Conservation (phyloP, 2,329 filamentous ascomycete genomes). For the Monilinia fructigena region DNA sequence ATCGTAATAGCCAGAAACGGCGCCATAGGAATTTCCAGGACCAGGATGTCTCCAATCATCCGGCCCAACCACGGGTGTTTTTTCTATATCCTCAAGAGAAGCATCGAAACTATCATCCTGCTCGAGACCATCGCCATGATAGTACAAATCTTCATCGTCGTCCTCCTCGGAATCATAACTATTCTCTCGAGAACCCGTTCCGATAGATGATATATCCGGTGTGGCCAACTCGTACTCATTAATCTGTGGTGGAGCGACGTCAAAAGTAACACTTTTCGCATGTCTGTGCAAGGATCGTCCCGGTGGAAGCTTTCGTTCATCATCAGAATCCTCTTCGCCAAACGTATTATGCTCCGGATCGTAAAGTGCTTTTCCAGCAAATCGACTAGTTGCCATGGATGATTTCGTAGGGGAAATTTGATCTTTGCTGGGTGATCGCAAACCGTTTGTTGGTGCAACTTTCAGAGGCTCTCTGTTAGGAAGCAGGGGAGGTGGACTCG, state of each 20-base stretch:
- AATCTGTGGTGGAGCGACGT: conserved; percentile 86
- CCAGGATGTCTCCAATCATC: conserved; percentile 88
- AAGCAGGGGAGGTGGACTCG: conserved; percentile 46
- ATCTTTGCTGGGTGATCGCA: conserved; percentile 61
- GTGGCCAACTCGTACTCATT: conserved; percentile 99
- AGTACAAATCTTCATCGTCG: conserved; percentile 63
- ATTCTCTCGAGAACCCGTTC: conserved; percentile 84
- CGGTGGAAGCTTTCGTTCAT: conserved; percentile 59
- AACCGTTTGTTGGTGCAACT: conserved; percentile 31
- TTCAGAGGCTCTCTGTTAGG: conserved; percentile 45
- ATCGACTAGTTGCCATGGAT: conserved; percentile 69
- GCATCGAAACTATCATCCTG: conserved; percentile 89
- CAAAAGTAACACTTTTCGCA: conserved; percentile 96
- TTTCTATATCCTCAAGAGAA: conserved; percentile 90
- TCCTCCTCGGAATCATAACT: conserved; percentile 87
- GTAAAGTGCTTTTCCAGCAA: conserved; percentile 60
- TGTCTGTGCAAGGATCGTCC: conserved; percentile 74
- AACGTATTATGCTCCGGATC: conserved; percentile 68
- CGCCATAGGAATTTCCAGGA: conserved; percentile 42
- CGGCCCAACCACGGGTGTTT: conserved; percentile 95
- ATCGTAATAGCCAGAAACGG: conserved; percentile 44
- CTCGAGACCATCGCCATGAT: conserved; percentile 54
- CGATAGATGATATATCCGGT: conserved; percentile 88
- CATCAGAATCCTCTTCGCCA: conserved; percentile 63
- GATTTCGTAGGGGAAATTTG: conserved; percentile 84